phyloP scores from a whole-genome alignment of 2,329 filamentous ascomycete genomes.

The Diaporthe humulicola region DNA sequence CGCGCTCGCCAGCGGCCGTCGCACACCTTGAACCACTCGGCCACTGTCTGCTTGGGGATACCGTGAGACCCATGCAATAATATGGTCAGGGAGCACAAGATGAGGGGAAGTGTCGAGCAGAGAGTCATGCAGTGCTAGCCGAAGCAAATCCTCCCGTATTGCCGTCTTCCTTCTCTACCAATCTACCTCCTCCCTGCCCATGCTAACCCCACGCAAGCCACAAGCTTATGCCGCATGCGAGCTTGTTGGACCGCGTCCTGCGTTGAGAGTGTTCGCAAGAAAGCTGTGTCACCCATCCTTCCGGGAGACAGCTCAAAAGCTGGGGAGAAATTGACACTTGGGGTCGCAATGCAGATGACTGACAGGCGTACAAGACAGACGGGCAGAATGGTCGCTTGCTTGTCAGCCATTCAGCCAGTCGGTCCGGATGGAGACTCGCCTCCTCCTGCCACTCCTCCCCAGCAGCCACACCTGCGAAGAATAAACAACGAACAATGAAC shows the following conservation, averaged over 20 bases:
- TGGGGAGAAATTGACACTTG: neutral
- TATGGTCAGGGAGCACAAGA: conserved; percentile 37
- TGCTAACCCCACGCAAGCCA: conserved; percentile 37
- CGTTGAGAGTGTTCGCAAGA: conserved; percentile 5
- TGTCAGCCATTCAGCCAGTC: conserved; percentile 9
- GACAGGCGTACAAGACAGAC: neutral
- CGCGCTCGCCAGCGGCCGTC: conserved; percentile 6
- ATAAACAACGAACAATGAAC: conserved; percentile 12
- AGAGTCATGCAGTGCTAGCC: conserved; percentile 32
- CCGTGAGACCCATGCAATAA: conserved; percentile 32
- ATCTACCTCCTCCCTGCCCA: neutral
- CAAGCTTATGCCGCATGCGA: conserved; percentile 31
- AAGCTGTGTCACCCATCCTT: conserved; percentile 20
- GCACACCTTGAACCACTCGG: conserved; percentile 4
- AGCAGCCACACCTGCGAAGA: conserved; percentile 21
- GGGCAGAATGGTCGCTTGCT: neutral
- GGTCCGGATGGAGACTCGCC: neutral
- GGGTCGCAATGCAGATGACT: conserved; percentile 19
- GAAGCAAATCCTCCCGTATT: conserved; percentile 35
- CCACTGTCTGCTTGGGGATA: conserved; percentile 14
- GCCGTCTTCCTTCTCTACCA: conserved; percentile 24
- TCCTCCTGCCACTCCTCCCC: neutral
- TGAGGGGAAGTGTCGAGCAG: conserved; percentile 38
- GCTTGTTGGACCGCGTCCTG: conserved; percentile 30
- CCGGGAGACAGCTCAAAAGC: conserved; percentile 12